Conservation (phyloP, 352 stramenopile genomes). For the Pythium folliculosum region DNA sequence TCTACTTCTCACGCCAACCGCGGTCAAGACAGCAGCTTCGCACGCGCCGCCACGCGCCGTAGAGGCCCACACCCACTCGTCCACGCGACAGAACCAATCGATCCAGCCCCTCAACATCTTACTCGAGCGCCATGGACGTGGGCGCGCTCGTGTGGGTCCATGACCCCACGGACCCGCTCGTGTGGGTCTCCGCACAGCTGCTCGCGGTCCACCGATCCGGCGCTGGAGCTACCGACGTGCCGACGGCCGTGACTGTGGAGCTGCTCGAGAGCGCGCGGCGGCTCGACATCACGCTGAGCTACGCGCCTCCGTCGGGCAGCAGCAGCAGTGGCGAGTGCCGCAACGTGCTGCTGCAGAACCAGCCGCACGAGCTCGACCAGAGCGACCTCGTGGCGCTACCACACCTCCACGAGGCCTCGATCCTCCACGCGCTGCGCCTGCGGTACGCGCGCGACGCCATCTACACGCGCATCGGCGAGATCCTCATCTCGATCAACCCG, state of each 20-base stretch:
- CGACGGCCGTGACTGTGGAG: constrained; percentile 12
- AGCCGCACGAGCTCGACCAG: constrained; percentile 60
- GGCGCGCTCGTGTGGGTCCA: constrained; percentile 72
- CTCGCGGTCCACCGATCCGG: background rate
- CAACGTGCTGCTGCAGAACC: constrained; percentile 78
- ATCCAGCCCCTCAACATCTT: background rate
- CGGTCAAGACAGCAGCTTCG: background rate
- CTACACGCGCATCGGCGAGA: constrained; percentile 88
- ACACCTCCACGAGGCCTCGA: constrained; percentile 86
- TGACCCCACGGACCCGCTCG: constrained; percentile 45
- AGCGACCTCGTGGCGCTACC: constrained; percentile 76
- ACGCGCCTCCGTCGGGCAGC: constrained; percentile 1
- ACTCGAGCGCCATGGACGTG: constrained; percentile 55
- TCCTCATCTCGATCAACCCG: constrained; percentile 86
- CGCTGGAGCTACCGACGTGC: background rate
- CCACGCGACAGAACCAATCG: background rate
- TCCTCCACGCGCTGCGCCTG: constrained; percentile 74
- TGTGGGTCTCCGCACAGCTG: constrained; percentile 60
- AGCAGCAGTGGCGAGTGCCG: constrained; percentile 46
- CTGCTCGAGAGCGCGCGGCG: constrained; percentile 10
- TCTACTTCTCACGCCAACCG: no score
- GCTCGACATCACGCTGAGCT: constrained; percentile 41
- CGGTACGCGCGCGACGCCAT: constrained; percentile 83
- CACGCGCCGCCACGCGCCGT: no score
- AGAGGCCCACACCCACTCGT: background rate